A percentile compares a stretch with the other conserved stretches of the same genome.
These are phyloP conservation scores for Ogataea hybrid DNA, from an alignment of 1,139 yeast genomes.

Conservation along the genomic window DNA sequence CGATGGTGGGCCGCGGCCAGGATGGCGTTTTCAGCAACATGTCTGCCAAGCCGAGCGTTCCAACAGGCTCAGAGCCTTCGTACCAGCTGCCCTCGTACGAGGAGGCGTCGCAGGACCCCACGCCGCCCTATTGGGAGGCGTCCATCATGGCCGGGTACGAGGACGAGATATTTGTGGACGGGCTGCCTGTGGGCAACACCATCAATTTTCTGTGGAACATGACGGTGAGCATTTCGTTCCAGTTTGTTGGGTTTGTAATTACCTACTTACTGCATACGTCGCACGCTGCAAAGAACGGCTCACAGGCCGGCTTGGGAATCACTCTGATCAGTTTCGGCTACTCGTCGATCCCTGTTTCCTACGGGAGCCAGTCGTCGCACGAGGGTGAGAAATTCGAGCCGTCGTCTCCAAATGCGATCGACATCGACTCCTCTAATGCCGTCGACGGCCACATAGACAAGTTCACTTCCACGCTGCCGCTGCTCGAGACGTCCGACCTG, in stretches of 20 bases:
- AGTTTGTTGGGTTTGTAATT: conserved; percentile 86
- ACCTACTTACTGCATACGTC: conserved; percentile 93
- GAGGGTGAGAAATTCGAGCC: conserved; percentile 48
- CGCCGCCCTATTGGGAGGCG: conserved; percentile 97
- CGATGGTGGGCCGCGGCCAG: conserved; percentile 42
- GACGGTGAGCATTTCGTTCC: conserved; percentile 85
- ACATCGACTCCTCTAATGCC: conserved; percentile 36
- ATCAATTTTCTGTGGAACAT: conserved; percentile 89
- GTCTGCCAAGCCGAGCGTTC: conserved; percentile 61
- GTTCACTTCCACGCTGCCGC: conserved; percentile 37
- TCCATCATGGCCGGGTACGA: conserved; percentile 76
- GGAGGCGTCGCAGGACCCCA: conserved; percentile 91
- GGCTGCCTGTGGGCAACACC: conserved; percentile 92
- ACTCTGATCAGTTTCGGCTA: conserved; percentile 80
- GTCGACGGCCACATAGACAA: conserved; percentile 47
- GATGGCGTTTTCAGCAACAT: conserved; percentile 95
- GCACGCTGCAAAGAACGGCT: conserved; percentile 96
- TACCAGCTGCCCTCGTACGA: conserved; percentile 87
- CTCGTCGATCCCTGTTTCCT: conserved; percentile 60
- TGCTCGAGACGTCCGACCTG: conserved; percentile 29
- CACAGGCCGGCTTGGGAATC: conserved; percentile 88
- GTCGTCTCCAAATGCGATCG: conserved; percentile 52
- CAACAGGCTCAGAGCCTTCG: conserved; percentile 38
- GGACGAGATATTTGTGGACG: conserved; percentile 93
- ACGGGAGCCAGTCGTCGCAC: conserved; percentile 40